A percentile compares a stretch with the other conserved stretches of the same genome.
Conservation (phyloP, 257 asterid genomes). For the Nemophila menziesii region DNA sequence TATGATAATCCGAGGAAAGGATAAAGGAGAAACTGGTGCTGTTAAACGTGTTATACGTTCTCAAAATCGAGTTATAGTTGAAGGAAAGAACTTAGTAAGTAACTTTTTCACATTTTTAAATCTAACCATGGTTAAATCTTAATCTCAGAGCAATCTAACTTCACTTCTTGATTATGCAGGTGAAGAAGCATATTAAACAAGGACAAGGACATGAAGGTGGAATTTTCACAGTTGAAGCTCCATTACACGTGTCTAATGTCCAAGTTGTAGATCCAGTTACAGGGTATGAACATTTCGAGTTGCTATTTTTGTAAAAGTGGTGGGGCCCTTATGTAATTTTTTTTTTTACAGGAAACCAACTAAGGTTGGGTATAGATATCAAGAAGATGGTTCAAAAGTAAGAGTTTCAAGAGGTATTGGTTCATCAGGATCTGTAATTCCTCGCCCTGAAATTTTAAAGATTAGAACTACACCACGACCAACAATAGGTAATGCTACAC, state of each 20-base stretch:
- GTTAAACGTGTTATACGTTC: conserved; percentile 76
- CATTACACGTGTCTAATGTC: conserved; percentile 86
- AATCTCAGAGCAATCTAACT: background rate
- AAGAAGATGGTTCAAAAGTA: conserved; percentile 81
- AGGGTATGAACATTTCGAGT: conserved; percentile 33
- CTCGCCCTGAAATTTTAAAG: conserved; percentile 87
- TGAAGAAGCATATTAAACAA: conserved; percentile 92
- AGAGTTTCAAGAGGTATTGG: conserved; percentile 84
- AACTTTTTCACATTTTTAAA: background rate
- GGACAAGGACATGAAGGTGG: conserved; percentile 99
- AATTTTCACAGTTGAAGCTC: conserved; percentile 89
- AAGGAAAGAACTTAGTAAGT: conserved; percentile 87
- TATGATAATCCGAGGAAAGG: conserved; percentile 86
- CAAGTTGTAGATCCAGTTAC: conserved; percentile 87
- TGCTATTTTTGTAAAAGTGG: background rate
- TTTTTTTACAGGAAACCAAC: conserved; percentile 53
- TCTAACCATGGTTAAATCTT: background rate
- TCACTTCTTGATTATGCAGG: conserved; percentile 30
- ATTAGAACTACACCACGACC: conserved; percentile 82
- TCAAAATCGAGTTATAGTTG: conserved; percentile 85
- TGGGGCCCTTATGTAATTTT: conserved; percentile 18
- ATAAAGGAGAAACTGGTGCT: conserved; percentile 80
- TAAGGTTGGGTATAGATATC: conserved; percentile 67
- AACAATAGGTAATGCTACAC: conserved; percentile 42
- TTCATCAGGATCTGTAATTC: conserved; percentile 75